Conservation (phyloP, 805 yeast species). For the Priceomyces castillae region DNA sequence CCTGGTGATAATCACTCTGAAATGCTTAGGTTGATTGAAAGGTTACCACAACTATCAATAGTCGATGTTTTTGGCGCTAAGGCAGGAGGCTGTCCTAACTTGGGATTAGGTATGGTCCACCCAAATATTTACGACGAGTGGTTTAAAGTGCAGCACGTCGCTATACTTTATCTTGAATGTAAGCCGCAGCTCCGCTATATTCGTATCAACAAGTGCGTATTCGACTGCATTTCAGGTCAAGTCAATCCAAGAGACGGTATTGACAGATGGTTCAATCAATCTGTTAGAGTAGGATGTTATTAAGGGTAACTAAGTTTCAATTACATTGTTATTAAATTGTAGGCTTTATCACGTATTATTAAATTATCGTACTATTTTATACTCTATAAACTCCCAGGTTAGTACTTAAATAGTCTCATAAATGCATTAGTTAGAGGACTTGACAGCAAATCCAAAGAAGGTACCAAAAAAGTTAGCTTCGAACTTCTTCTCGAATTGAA, state of each 20-base stretch:
- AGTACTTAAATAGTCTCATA: neutral
- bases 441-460: conserved; percentile 31
- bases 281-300: conserved; percentile 24
- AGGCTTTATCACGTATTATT: neutral
- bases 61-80: conserved; percentile 49
- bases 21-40: conserved; percentile 20
- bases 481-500: conserved; percentile 38
- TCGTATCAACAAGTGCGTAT: conserved; percentile 49
- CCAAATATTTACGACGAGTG: conserved; percentile 57
- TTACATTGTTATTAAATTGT: neutral
- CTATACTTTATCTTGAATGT: conserved; percentile 33
- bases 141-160: conserved; percentile 55
- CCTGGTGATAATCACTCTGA: conserved; percentile 18
- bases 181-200: conserved; percentile 37
- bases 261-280: conserved; percentile 45
- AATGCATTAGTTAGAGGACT: neutral
- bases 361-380: neutral
- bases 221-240: conserved; percentile 31
- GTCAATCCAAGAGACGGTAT: conserved; percentile 45
- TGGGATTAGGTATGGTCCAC: conserved; percentile 52
- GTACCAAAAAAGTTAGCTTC: conserved; percentile 42
- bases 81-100: conserved; percentile 53
- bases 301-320: neutral
- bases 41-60: conserved; percentile 23
- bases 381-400: neutral